These are phyloP conservation scores for Ligustrum vulgare DNA, from an alignment of 257 asterid species.

Conservation along the genomic window DNA sequence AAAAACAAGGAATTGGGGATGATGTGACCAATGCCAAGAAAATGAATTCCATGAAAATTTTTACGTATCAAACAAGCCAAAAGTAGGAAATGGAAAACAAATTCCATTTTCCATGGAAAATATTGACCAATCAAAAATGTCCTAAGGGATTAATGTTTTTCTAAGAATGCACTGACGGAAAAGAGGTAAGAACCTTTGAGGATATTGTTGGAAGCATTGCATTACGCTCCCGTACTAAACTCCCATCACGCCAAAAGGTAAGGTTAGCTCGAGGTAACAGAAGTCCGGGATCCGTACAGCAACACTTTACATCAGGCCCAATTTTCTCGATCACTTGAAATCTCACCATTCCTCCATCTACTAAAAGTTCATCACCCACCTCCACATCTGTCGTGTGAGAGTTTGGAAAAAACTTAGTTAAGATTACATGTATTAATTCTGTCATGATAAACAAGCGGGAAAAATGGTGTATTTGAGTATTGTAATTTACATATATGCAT, in stretches of 20 bases:
- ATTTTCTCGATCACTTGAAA: slow-evolving; percentile 94
- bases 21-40: too few species aligned
- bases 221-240: slow-evolving; percentile 92
- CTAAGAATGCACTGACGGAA: slow-evolving; percentile 16
- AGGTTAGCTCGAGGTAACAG: slow-evolving; percentile 92
- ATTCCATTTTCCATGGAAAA: too few species aligned
- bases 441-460: slow-evolving; percentile 16
- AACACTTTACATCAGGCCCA: slow-evolving; percentile 98
- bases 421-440: slow-evolving; percentile 4
- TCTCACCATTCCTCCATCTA: slow-evolving; percentile 99
- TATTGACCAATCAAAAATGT: not conserved
- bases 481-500: not conserved
- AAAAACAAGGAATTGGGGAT: too few species aligned
- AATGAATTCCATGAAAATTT: too few species aligned
- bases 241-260: slow-evolving; percentile 96
- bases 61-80: too few species aligned
- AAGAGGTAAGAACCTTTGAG: slow-evolving; percentile 61
- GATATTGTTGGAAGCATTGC: slow-evolving; percentile 99
- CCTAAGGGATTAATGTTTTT: slow-evolving; percentile 2
- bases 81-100: too few species aligned
- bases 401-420: slow-evolving; percentile 13
- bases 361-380: slow-evolving; percentile 91
- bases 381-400: slow-evolving; percentile 60
- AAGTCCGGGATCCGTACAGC: slow-evolving; percentile 96
- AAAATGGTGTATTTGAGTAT: not conserved